Base-by-base conservation (phyloP, 208 protist genomes). In the Trypanosoma rangeli region DNA sequence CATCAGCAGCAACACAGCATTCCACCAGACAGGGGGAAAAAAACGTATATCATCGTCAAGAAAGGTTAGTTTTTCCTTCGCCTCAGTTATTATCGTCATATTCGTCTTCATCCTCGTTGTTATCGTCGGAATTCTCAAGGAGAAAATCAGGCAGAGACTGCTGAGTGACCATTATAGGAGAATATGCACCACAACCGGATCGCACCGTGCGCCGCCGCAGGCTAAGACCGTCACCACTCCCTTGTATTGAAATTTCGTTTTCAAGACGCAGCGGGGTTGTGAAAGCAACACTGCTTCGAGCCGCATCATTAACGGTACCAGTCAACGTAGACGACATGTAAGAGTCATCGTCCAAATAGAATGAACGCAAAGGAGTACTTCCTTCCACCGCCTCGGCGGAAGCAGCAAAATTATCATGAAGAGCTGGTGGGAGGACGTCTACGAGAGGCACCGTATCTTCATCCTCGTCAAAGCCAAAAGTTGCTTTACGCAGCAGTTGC, bases 81-180 rank as follows among this genome's bases (percentile, higher is more conserved):
- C 52, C 28, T 37, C 24, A 31, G 22, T 28, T 49, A 39, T 66
- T 74, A 46, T 71, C 70, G 10, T 75, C 78, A 15, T 55, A 52
- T 28, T 73, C 64, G 5, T 65, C 65, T 49, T 71, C 55, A 2
- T 70, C 76, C 3, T 66, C 46, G 0, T 72, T 35, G 7, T 73
- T 58, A 24, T 73, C 70, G 13, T 71, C 64, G 18, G 55, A 65
- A 39, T 46, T 59, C 39, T 53, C 39, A 55, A 50, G 61, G 53
- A 28, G 68, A 53, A 67, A 65, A 33, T 86, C 74, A 1, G 85
- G 85, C 4, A 90, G 64, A 33, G 70, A 72, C 57, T 89, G 86
- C 64, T 92, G 86, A 16, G 86, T 92, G 35, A 92, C 78, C 57
- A 92, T 82, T 61, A 92, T 80, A 26, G 73, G 37, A 22, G 74